Percentiles rank a stretch among this genome's conserved stretches.
Conservation (phyloP, 176 grass and related monocot genomes). For the Musa itinerans region DNA sequence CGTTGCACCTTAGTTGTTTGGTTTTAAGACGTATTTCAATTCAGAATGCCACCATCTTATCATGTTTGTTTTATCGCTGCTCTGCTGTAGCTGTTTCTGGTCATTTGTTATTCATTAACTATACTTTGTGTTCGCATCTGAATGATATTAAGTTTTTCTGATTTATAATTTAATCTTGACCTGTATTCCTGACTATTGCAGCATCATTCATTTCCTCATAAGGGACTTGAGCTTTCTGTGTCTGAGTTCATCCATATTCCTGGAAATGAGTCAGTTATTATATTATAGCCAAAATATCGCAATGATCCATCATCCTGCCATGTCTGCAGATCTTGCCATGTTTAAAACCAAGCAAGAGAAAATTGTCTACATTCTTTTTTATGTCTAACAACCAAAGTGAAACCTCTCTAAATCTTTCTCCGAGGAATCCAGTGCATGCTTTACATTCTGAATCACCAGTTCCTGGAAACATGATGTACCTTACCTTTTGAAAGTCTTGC, state of each 20-base stretch:
- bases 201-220: not conserved
- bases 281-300: not conserved
- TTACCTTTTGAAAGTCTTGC: slow-evolving; percentile 40
- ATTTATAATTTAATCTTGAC: not conserved
- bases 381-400: slow-evolving; percentile 65
- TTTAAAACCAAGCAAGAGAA: slow-evolving; percentile 27
- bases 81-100: not conserved
- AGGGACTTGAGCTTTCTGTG: not conserved
- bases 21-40: not conserved
- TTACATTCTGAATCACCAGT: slow-evolving; percentile 47
- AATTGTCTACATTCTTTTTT: slow-evolving; percentile 67
- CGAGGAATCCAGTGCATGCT: slow-evolving; percentile 30
- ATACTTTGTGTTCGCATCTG: not conserved
- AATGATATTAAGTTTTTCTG: not conserved
- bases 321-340: slow-evolving; percentile 16
- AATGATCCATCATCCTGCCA: not conserved
- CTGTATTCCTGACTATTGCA: not conserved
- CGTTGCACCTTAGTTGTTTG: not conserved
- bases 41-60: not conserved
- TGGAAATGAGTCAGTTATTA: no score
- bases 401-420: slow-evolving; percentile 33
- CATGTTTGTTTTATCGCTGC: not conserved
- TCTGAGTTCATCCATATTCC: no score
- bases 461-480: slow-evolving; percentile 66
- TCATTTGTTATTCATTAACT: no score